Percentiles rank a stretch among this genome's conserved stretches.
These are phyloP conservation scores for Priceomyces fermenticarens DNA, from an alignment of 805 yeast genomes.

Conservation along the genomic window DNA sequence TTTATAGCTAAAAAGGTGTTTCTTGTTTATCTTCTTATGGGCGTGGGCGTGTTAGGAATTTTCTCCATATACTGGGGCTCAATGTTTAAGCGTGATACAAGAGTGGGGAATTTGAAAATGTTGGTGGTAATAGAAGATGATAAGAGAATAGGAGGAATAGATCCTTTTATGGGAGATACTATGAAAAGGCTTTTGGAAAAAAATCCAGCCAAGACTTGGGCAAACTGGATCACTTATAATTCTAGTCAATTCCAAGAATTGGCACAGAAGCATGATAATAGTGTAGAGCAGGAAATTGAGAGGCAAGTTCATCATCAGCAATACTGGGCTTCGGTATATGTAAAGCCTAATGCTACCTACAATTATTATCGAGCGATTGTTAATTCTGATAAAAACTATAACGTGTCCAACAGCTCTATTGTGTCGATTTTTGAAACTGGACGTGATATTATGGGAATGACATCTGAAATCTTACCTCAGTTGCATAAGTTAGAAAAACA, in stretches of 20 bases:
- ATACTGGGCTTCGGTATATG: conserved; percentile 64
- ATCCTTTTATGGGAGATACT: conserved; percentile 51
- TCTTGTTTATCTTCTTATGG: conserved; percentile 28
- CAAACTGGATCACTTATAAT: conserved; percentile 37
- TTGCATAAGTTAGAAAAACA: conserved; percentile 32
- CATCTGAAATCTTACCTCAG: conserved; percentile 38
- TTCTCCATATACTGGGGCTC: conserved; percentile 44
- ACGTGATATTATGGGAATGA: conserved; percentile 54
- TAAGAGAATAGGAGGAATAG: conserved; percentile 19
- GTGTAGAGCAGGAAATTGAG: conserved; percentile 36
- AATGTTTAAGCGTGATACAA: conserved; percentile 23
- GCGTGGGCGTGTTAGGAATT: conserved; percentile 27
- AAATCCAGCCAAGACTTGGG: conserved; percentile 19
- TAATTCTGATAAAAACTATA: conserved; percentile 25
- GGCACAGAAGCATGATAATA: conserved; percentile 25
- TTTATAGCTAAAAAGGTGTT: conserved; percentile 14
- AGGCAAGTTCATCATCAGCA: conserved; percentile 49
- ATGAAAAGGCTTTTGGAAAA: conserved; percentile 24
- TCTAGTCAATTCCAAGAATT: conserved; percentile 21
- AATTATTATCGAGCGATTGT: conserved; percentile 39
- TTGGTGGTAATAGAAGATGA: conserved; percentile 38
- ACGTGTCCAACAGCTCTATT: conserved; percentile 28
- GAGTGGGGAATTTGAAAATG: conserved; percentile 31
- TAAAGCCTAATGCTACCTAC: conserved; percentile 46
- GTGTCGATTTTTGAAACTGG: conserved; percentile 58